A percentile compares a stretch with the other conserved stretches of the same genome.
These are phyloP conservation scores for Beta vulgaris DNA, from an alignment of 148 eudicot species.

Conservation along the genomic window DNA sequence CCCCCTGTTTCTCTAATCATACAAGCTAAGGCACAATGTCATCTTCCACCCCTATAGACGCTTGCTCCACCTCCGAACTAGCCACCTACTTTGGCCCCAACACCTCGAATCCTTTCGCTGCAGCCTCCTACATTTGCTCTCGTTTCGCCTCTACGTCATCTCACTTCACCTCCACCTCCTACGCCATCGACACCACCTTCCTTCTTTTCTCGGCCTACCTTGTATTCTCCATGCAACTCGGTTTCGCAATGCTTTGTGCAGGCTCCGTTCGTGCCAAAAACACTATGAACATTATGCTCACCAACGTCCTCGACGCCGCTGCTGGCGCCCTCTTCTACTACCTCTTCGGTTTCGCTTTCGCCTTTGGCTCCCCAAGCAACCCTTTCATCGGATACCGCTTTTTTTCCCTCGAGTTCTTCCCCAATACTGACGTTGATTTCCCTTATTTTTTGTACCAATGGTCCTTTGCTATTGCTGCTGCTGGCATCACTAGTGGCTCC, in stretches of 20 bases:
- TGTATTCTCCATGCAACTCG: slow-evolving; percentile 85
- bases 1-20: background rate
- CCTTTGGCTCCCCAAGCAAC: slow-evolving; percentile 58
- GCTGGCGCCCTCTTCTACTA: slow-evolving; percentile 73
- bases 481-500: slow-evolving; percentile 75
- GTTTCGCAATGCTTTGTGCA: slow-evolving; percentile 91
- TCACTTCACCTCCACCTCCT: slow-evolving; percentile 41
- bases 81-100: slow-evolving; percentile 42
- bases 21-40: slow-evolving; percentile 15
- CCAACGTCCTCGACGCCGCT: slow-evolving; percentile 85
- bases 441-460: slow-evolving; percentile 59
- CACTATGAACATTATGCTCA: slow-evolving; percentile 92
- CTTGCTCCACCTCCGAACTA: slow-evolving; percentile 39
- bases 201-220: slow-evolving; percentile 79
- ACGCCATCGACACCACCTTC: slow-evolving; percentile 64
- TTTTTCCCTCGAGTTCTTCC: slow-evolving; percentile 44
- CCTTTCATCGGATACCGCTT: slow-evolving; percentile 54
- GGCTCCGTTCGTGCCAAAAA: slow-evolving; percentile 88
- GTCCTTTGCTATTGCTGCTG: slow-evolving; percentile 84
- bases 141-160: slow-evolving; percentile 47
- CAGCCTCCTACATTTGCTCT: slow-evolving; percentile 57
- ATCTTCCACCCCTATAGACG: background rate
- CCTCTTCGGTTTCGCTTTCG: slow-evolving; percentile 76
- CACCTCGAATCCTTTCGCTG: slow-evolving; percentile 37
- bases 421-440: slow-evolving; percentile 37